Evolutionary conservation across 257 asterid species (phyloP).

Genomic region (Nicotiana knightiana): DNA sequence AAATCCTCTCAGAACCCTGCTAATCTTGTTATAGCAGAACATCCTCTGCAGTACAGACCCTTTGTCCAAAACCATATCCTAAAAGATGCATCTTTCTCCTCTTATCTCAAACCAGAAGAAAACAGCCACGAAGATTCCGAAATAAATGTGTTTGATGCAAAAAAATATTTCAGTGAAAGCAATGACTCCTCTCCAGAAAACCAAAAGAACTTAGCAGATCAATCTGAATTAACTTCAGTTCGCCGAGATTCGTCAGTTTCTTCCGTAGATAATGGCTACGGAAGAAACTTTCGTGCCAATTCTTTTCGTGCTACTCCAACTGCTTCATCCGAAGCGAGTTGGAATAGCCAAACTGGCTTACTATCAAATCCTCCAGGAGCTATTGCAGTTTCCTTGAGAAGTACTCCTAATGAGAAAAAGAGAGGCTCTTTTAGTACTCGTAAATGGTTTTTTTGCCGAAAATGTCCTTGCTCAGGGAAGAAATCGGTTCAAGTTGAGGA

Average conservation of each 20-base stretch:
- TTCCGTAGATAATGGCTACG: slow-evolving; percentile 40
- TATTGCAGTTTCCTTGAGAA: slow-evolving; percentile 31
- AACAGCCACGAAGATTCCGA: slow-evolving; percentile 41
- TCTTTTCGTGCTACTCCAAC: slow-evolving; percentile 74
- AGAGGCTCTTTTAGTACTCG: slow-evolving; percentile 12
- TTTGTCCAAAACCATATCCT: slow-evolving; percentile 17
- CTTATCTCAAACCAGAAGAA: slow-evolving; percentile 38
- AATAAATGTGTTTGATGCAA: slow-evolving; percentile 79
- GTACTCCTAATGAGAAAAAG: slow-evolving; percentile 22
- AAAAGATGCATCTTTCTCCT: slow-evolving; percentile 46
- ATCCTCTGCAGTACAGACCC: slow-evolving; percentile 38
- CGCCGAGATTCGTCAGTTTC: slow-evolving; percentile 34
- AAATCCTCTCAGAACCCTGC: slow-evolving; percentile 39
- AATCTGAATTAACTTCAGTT: neutral
- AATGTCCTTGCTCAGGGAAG: slow-evolving; percentile 69
- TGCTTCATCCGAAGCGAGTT: slow-evolving; percentile 86
- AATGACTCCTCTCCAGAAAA: slow-evolving; percentile 7
- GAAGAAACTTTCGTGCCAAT: slow-evolving; percentile 39
- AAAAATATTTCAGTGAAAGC: slow-evolving; percentile 66
- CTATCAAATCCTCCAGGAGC: slow-evolving; percentile 57
- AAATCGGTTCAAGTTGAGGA: slow-evolving; percentile 60
- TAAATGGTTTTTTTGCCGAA: slow-evolving; percentile 53
- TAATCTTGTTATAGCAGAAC: slow-evolving; percentile 33
- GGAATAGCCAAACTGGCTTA: slow-evolving; percentile 86
- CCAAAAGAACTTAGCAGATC: slow-evolving; percentile 12